Evolutionary conservation across 495 filamentous ascomycete species (phyloP).

Genomic region (Neohortaea acidophila): DNA sequence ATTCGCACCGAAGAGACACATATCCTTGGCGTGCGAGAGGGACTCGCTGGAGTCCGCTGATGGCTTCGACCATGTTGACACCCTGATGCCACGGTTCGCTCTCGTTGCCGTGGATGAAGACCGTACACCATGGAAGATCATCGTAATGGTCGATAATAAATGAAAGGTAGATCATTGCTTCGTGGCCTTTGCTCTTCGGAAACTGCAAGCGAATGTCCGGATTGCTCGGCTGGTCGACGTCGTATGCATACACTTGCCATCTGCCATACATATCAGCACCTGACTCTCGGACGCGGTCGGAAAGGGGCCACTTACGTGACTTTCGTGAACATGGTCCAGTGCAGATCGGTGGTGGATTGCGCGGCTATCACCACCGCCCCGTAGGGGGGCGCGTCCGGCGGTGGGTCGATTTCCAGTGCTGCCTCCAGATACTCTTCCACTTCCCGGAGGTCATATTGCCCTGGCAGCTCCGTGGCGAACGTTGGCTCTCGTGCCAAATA

Average conservation of each 20-base stretch:
- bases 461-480: too few relatives aligned
- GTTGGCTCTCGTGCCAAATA: too few relatives aligned
- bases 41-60: constrained; percentile 25
- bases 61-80: constrained; percentile 6
- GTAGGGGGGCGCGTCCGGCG: background rate
- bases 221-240: constrained; percentile 7
- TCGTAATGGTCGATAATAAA: constrained; percentile 61
- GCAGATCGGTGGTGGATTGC: background rate
- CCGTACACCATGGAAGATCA: constrained; percentile 44
- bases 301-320: constrained; percentile 1
- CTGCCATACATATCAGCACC: background rate
- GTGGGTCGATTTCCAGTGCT: background rate
- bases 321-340: constrained; percentile 2
- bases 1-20: constrained; percentile 35
- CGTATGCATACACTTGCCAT: constrained; percentile 6
- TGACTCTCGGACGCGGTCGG: background rate
- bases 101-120: constrained; percentile 53
- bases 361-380: constrained; percentile 3
- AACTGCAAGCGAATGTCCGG: constrained; percentile 2
- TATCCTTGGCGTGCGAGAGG: constrained; percentile 33
- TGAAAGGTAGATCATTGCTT: constrained; percentile 58
- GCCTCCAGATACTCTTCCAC: too few relatives aligned
- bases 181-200: constrained; percentile 44
- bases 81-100: constrained; percentile 39
- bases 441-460: too few relatives aligned